A percentile compares a stretch with the other conserved stretches of the same genome.
Evolutionary conservation across 23 red algal species (phyloP).

Genomic region (Gracilariopsis chorda): DNA sequence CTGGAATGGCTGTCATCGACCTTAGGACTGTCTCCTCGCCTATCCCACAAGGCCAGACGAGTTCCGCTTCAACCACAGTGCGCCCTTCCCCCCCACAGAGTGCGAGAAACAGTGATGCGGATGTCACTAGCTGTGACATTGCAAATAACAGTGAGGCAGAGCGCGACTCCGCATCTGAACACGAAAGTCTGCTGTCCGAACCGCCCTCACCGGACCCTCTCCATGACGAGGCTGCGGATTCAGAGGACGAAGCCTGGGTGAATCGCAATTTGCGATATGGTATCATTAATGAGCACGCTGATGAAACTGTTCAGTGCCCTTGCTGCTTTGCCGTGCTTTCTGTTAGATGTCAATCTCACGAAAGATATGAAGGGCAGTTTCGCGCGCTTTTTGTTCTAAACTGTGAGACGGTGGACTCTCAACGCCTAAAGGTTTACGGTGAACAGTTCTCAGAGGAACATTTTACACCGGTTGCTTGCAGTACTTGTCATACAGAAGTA

Average conservation of each 20-base stretch:
- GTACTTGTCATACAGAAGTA: conserved; percentile 64
- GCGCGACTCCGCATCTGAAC: too few relatives aligned
- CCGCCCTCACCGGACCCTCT: too few relatives aligned
- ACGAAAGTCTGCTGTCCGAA: too few relatives aligned
- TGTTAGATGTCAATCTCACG: conserved; percentile 54
- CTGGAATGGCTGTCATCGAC: too few relatives aligned
- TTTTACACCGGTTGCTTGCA: conserved; percentile 57
- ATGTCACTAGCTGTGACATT: too few relatives aligned
- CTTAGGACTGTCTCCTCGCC: too few relatives aligned
- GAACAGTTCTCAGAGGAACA: conserved; percentile 4
- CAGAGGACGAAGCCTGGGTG: conserved; percentile 78
- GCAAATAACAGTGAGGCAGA: too few relatives aligned
- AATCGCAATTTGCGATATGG: conserved; percentile 26
- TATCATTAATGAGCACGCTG: background rate
- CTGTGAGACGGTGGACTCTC: conserved; percentile 3
- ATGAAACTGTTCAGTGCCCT: conserved; percentile 42
- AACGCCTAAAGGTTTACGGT: conserved; percentile 41
- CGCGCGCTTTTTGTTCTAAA: conserved; percentile 77
- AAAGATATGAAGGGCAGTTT: conserved; percentile 66
- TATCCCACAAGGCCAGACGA: too few relatives aligned
- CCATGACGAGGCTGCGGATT: conserved; percentile 72
- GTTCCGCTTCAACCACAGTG: too few relatives aligned
- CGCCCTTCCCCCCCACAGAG: too few relatives aligned
- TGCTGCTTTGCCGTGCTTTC: conserved; percentile 79
- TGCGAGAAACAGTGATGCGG: too few relatives aligned